Evolutionary conservation across 2,329 filamentous ascomycete species (phyloP).

Genomic region (Plenodomus tracheiphilus): DNA sequence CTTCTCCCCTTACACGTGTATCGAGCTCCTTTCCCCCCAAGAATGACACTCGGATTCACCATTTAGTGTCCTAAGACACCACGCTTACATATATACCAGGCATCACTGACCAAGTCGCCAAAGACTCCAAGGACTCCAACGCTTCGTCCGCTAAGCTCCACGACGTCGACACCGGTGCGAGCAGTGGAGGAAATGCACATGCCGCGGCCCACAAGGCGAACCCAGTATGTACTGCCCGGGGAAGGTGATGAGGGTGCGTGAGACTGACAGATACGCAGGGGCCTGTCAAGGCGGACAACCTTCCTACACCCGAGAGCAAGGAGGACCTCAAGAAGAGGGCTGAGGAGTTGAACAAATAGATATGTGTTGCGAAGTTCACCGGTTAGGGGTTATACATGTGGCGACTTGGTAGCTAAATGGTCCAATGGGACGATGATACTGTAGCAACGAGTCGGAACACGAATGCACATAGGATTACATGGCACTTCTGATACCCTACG

Average conservation of each 20-base stretch:
- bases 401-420: background rate
- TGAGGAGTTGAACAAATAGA: slow-evolving; percentile 55
- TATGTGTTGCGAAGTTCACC: background rate
- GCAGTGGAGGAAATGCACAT: slow-evolving; percentile 38
- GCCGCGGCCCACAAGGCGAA: slow-evolving; percentile 48
- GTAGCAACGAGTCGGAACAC: too few relatives aligned
- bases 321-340: slow-evolving; percentile 55
- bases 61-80: background rate
- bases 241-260: background rate
- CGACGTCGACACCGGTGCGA: slow-evolving; percentile 36
- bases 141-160: slow-evolving; percentile 44
- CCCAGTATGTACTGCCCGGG: slow-evolving; percentile 30
- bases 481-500: too few relatives aligned
- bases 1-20: too few relatives aligned
- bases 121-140: slow-evolving; percentile 48
- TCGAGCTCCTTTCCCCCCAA: too few relatives aligned
- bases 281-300: slow-evolving; percentile 50
- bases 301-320: slow-evolving; percentile 52
- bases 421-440: background rate
- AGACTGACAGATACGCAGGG: slow-evolving; percentile 36
- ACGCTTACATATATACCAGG: slow-evolving; percentile 25
- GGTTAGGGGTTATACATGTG: background rate
- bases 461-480: too few relatives aligned
- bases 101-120: slow-evolving; percentile 52
- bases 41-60: too few relatives aligned